Evolutionary conservation across 768 basidiomycete species (phyloP).

Genomic region (Leccinum broughii): DNA sequence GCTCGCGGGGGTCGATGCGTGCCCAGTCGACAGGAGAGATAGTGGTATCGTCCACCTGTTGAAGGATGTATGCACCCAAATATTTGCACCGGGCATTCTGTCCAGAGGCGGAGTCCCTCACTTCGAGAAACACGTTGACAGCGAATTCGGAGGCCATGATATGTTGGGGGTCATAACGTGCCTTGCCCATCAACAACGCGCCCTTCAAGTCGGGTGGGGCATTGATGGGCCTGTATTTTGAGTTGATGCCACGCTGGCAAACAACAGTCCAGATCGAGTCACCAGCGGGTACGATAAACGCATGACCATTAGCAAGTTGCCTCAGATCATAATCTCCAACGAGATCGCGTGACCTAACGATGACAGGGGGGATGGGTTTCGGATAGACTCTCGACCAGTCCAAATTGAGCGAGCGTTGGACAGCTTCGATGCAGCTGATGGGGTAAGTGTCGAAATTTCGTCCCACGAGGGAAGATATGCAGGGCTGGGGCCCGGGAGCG

Average conservation of each 20-base stretch:
- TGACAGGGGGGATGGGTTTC: conserved; percentile 22
- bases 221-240: conserved; percentile 6
- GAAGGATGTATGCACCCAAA: conserved; percentile 28
- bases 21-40: conserved; percentile 7
- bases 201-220: too few species aligned
- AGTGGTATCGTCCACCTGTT: background rate
- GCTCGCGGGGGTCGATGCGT: conserved; percentile 7
- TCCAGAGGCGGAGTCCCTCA: background rate
- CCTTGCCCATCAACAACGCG: conserved; percentile 1
- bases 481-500: background rate
- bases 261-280: conserved; percentile 18
- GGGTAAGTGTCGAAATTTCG: conserved; percentile 7
- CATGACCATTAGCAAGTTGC: conserved; percentile 5
- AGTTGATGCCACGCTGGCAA: conserved; percentile 18
- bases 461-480: background rate
- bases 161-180: conserved; percentile 17
- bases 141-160: conserved; percentile 21
- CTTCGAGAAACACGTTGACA: conserved; percentile 28
- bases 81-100: conserved; percentile 15
- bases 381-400: conserved; percentile 16
- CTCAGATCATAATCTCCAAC: conserved; percentile 2
- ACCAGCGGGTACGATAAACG: conserved; percentile 7
- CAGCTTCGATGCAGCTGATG: conserved; percentile 5
- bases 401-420: conserved; percentile 12
- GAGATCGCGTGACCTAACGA: conserved; percentile 21